Evolutionary conservation across 1,284 basidiomycete genomes (phyloP).

Genomic region (Cutaneotrichosporon daszewskae): DNA sequence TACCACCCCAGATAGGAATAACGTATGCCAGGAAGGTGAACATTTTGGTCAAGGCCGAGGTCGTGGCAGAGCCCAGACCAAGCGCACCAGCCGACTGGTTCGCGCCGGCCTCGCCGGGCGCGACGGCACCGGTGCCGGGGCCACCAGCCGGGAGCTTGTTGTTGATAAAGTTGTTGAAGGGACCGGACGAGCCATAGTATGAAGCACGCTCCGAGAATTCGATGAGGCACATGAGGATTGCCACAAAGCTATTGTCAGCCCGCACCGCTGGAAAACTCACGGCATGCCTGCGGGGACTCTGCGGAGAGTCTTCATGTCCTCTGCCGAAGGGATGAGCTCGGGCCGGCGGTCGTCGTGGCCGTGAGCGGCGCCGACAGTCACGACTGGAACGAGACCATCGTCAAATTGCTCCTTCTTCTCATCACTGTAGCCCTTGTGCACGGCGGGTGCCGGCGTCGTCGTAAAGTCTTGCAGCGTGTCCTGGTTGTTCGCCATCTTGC

Average conservation of each 20-base stretch:
- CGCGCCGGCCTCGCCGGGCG: slow-evolving; percentile 57
- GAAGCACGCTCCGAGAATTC: slow-evolving; percentile 43
- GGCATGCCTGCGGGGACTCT: slow-evolving; percentile 9
- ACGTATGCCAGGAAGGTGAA: slow-evolving; percentile 40
- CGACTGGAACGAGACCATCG: no score
- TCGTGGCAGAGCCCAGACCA: slow-evolving; percentile 27
- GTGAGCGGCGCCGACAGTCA: no score
- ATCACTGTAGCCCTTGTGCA: no score
- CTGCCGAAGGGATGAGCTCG: slow-evolving; percentile 10
- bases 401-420: no score
- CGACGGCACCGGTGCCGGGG: slow-evolving; percentile 66
- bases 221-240: slow-evolving; percentile 37
- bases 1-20: slow-evolving; percentile 44
- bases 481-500: no score
- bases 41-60: slow-evolving; percentile 28
- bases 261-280: background rate
- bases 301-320: slow-evolving; percentile 10
- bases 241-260: slow-evolving; percentile 1
- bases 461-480: no score
- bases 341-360: slow-evolving; percentile 7
- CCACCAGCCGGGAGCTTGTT: slow-evolving; percentile 56
- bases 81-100: slow-evolving; percentile 56
- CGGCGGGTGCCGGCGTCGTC: no score
- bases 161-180: slow-evolving; percentile 25
- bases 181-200: slow-evolving; percentile 15